phyloP scores from a whole-genome alignment of 1,284 basidiomycete genomes.

The Ustilago hordei region DNA sequence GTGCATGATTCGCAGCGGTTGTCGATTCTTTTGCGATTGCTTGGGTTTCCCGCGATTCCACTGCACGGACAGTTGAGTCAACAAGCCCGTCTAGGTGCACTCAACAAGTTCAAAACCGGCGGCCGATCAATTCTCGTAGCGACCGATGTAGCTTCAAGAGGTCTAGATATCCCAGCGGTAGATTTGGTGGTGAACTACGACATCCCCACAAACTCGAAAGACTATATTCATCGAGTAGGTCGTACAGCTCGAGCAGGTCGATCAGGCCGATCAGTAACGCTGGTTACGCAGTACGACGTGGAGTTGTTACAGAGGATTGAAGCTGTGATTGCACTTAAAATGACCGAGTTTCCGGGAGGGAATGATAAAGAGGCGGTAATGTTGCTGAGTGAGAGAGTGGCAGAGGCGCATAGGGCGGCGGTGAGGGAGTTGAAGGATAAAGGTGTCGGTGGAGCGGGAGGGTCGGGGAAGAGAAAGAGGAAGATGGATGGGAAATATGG shows the following conservation, averaged over 20 bases:
- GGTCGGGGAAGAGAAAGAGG: conserved; percentile 61
- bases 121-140: conserved; percentile 92
- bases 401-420: conserved; percentile 87
- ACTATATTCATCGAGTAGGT: conserved; percentile 98
- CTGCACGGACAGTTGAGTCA: conserved; percentile 95
- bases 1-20: conserved; percentile 92
- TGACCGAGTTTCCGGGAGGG: conserved; percentile 82
- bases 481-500: conserved; percentile 45
- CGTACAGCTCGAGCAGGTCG: conserved; percentile 96
- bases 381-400: conserved; percentile 87
- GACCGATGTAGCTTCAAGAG: conserved; percentile 93
- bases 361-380: conserved; percentile 91
- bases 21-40: conserved; percentile 86
- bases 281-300: conserved; percentile 98
- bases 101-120: conserved; percentile 96
- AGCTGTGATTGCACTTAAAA: conserved; percentile 86
- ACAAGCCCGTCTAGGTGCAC: conserved; percentile 90
- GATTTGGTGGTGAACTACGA: conserved; percentile 99
- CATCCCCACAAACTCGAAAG: conserved; percentile 97
- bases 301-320: conserved; percentile 91
- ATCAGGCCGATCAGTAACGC: conserved; percentile 92
- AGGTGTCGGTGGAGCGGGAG: conserved; percentile 58
- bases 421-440: conserved; percentile 75
- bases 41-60: conserved; percentile 95
- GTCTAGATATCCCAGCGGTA: conserved; percentile 94